phyloP scores from a whole-genome alignment of 169 alveolate genomes.

The Cystoisospora suis region DNA sequence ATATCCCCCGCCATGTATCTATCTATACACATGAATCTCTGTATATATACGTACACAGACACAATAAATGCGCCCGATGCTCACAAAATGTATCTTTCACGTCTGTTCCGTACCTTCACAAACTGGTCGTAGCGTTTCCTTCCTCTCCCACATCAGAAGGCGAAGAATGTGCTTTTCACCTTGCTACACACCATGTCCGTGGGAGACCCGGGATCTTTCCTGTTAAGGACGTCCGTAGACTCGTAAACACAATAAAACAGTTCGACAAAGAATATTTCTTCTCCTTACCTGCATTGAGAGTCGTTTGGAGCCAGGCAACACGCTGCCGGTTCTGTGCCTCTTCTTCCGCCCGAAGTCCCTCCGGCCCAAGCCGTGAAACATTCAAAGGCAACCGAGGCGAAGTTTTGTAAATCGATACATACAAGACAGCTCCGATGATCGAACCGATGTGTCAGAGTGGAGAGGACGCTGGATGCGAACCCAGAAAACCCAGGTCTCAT shows the following conservation, averaged over 20 bases:
- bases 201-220: no score
- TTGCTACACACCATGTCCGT: no score
- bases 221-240: no score
- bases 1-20: not conserved
- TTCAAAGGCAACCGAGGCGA: not conserved
- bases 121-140: no score
- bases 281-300: slow-evolving; percentile 22
- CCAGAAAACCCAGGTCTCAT: not conserved
- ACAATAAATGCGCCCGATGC: no score
- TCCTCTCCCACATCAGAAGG: no score
- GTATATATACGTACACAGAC: not conserved
- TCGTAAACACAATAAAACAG: no score
- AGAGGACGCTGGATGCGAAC: not conserved
- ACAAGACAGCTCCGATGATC: slow-evolving; percentile 22
- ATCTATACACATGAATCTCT: not conserved
- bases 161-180: no score
- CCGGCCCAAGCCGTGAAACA: not conserved
- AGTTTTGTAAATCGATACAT: slow-evolving; percentile 13
- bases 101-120: no score
- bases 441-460: slow-evolving; percentile 2
- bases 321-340: not conserved
- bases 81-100: no score
- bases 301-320: slow-evolving; percentile 29
- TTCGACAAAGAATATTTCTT: no score
- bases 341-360: not conserved